Evolutionary conservation across 495 filamentous ascomycete species (phyloP), one percentile per base, ranked within the genome.

Genomic region (Hypoxylon lenormandii): DNA sequence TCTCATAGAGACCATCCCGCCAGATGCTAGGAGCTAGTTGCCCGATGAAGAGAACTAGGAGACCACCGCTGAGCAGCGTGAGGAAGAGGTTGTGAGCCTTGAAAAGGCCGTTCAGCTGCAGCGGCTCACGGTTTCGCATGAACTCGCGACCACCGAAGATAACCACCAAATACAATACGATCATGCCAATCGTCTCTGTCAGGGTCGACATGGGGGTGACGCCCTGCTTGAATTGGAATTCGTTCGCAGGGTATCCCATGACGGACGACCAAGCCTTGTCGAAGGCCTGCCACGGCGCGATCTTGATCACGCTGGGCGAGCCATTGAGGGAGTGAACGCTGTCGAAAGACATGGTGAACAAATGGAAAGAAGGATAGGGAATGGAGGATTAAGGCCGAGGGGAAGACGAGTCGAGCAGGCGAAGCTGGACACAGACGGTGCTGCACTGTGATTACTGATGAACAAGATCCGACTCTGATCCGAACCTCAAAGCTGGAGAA

Each of bases 241-340:
- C 86, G 54, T 89, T 83, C 37, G 90, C 86, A 54, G 85, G 83
- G 75, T 89, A 90, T 69, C 93, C 94, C 69, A 83, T 84, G 55
- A 91, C 84, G 38, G 81, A 75, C 74, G 87, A 86, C 79, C 89
- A 97, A 65, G 83, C 85, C 80, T 91, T 87, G 81, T 90, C 89
- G 86, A 97, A 98, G 77, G 94, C 85, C 61, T 93, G 92, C 94
- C 94, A 98, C 80, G 97, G 83, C 56, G 92, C 81, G 64, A 97
- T 83, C 77, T 91, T 93, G 77, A 97, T 72, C 53, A 68, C 64
- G 55, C 69, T 49, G 4, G 59, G 64, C 37, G 45, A 61, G 11
- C 43, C 57, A 6, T 36, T 49, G 57, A 56, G 15, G 0, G 56
- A 48, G 36, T 68, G 60, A 10, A 57, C 15, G 5, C 36, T 60